These are phyloP conservation scores for Microbotryomycetes sp. DNA, from an alignment of 1,284 basidiomycete species.

Conservation along the genomic window DNA sequence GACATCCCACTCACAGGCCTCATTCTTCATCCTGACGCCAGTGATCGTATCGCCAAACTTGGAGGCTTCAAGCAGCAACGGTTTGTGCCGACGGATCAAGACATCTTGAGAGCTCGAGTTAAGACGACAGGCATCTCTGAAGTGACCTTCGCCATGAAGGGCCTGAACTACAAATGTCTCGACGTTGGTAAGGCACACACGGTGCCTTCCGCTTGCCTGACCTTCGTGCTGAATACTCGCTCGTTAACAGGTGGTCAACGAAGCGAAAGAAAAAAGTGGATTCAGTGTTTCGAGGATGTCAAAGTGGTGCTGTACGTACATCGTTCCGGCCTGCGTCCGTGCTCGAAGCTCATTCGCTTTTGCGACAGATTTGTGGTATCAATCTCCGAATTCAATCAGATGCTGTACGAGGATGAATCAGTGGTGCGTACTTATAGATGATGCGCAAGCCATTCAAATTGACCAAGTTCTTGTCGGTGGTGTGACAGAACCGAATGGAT, in stretches of 20 bases:
- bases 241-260: constrained; percentile 43
- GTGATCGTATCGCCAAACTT: constrained; percentile 39
- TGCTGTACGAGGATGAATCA: constrained; percentile 1
- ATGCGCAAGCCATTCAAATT: too few relatives aligned
- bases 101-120: constrained; percentile 43
- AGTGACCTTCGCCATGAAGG: constrained; percentile 36
- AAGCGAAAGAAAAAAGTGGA: constrained; percentile 42
- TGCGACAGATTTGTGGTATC: not conserved
- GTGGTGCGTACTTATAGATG: not conserved
- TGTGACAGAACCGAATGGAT: constrained; percentile 33
- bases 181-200: too few relatives aligned
- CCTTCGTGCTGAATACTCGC: too few relatives aligned
- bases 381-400: constrained; percentile 13
- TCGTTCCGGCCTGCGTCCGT: not conserved
- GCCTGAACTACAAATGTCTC: constrained; percentile 27
- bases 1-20: not conserved
- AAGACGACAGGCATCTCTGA: constrained; percentile 43
- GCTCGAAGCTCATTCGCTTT: not conserved
- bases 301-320: constrained; percentile 14
- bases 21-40: constrained; percentile 42
- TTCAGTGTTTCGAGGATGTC: constrained; percentile 23
- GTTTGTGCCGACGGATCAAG: constrained; percentile 42
- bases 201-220: too few relatives aligned
- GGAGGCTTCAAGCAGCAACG: not conserved
- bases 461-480: not conserved